Conservation (phyloP, 371 early-diverging fungal genomes). For the Vairimorpha necatrix region DNA sequence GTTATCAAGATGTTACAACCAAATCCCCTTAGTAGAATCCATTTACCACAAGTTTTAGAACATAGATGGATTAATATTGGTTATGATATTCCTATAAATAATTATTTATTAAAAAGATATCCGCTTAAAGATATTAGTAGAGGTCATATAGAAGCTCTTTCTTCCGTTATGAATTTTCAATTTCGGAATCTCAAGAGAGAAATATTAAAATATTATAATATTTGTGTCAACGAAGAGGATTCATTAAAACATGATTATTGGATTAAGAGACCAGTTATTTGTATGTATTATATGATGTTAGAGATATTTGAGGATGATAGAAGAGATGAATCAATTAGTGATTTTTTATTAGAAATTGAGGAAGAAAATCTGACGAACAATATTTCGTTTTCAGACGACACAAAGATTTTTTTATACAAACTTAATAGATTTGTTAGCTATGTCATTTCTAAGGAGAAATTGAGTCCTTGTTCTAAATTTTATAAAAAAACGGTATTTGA, state of each 20-base stretch:
- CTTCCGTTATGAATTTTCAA: constrained; percentile 30
- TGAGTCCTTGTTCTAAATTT: constrained; percentile 12
- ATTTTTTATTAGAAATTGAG: not conserved
- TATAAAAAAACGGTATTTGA: constrained; percentile 36
- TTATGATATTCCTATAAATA: constrained; percentile 27
- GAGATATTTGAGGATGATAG: constrained; percentile 30
- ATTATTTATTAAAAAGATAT: constrained; percentile 31
- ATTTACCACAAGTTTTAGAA: constrained; percentile 41
- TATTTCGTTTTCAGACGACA: not conserved
- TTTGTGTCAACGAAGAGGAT: constrained; percentile 15
- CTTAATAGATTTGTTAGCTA: constrained; percentile 51
- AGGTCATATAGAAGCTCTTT: constrained; percentile 9
- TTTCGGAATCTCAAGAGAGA: constrained; percentile 49
- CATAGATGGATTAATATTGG: constrained; percentile 53
- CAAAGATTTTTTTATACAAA: not conserved
- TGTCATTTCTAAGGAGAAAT: constrained; percentile 26
- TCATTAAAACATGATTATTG: constrained; percentile 34
- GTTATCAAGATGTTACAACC: constrained; percentile 45
- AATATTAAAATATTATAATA: constrained; percentile 30
- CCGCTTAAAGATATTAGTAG: constrained; percentile 25
- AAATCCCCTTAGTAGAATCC: constrained; percentile 20
- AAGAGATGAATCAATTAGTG: not conserved
- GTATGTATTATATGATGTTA: constrained; percentile 48
- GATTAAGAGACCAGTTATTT: constrained; percentile 50
- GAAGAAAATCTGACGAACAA: not conserved